Evolutionary conservation across 2,329 filamentous ascomycete genomes (phyloP).

Genomic region (Zarea fungicola): DNA sequence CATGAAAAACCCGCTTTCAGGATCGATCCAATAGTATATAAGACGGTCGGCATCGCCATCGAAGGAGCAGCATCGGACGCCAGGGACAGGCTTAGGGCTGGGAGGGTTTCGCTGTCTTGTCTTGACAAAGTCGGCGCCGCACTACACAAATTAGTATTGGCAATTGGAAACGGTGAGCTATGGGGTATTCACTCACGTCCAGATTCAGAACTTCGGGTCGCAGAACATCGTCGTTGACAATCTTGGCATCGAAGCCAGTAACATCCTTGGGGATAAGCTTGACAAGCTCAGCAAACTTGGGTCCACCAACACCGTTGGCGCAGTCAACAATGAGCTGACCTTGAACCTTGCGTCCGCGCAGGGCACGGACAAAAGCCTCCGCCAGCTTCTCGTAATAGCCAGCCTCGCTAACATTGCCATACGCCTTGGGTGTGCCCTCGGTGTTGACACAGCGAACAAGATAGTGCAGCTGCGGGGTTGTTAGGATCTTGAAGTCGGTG

Average conservation of each 20-base stretch:
- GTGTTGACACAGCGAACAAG: slow-evolving; percentile 93
- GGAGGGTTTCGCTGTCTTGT: slow-evolving; percentile 89
- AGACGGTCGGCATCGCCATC: slow-evolving; percentile 95
- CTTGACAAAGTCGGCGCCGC: slow-evolving; percentile 95
- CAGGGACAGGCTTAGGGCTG: slow-evolving; percentile 68
- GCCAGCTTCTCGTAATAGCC: slow-evolving; percentile 95
- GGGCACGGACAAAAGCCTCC: slow-evolving; percentile 76
- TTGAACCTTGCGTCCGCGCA: slow-evolving; percentile 68
- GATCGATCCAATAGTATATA: slow-evolving; percentile 89
- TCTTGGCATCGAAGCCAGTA: slow-evolving; percentile 71
- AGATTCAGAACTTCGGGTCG: slow-evolving; percentile 85
- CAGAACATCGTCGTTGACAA: slow-evolving; percentile 90
- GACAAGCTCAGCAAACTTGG: slow-evolving; percentile 80
- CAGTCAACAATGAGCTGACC: slow-evolving; percentile 84
- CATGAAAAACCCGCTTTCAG: slow-evolving; percentile 79
- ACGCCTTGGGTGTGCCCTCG: slow-evolving; percentile 76
- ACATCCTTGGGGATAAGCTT: slow-evolving; percentile 71
- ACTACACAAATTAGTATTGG: slow-evolving; percentile 43
- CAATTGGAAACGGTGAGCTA: slow-evolving; percentile 3
- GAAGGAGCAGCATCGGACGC: slow-evolving; percentile 80
- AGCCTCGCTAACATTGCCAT: slow-evolving; percentile 81
- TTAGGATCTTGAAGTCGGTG: slow-evolving; percentile 84
- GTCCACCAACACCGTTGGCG: slow-evolving; percentile 93
- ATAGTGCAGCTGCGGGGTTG: slow-evolving; percentile 97
- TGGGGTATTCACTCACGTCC: slow-evolving; percentile 59